These are phyloP conservation scores for Fusarium anthophilum DNA, from an alignment of 2,329 filamentous ascomycete genomes.

Conservation along the genomic window DNA sequence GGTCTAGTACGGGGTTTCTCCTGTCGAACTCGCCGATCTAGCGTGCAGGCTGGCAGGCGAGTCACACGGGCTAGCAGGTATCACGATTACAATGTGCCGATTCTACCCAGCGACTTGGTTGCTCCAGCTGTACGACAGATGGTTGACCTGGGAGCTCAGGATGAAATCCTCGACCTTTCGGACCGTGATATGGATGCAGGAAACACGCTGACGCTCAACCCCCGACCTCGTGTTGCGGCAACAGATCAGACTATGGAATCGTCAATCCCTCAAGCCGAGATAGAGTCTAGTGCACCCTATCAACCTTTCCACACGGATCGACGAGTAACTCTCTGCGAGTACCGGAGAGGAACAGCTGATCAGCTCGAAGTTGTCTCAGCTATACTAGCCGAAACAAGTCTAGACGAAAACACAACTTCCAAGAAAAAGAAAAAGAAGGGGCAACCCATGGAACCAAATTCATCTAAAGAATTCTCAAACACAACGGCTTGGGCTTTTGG, in stretches of 20 bases:
- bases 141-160: slow-evolving; percentile 59
- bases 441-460: slow-evolving; percentile 34
- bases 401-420: slow-evolving; percentile 51
- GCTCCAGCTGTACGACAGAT: slow-evolving; percentile 65
- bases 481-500: slow-evolving; percentile 67
- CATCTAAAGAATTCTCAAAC: slow-evolving; percentile 27
- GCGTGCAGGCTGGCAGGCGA: slow-evolving; percentile 62
- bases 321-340: slow-evolving; percentile 81
- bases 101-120: slow-evolving; percentile 67
- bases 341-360: slow-evolving; percentile 51
- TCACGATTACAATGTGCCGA: slow-evolving; percentile 73
- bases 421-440: slow-evolving; percentile 52
- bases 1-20: slow-evolving; percentile 74
- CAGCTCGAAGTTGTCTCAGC: slow-evolving; percentile 50
- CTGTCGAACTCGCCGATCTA: slow-evolving; percentile 64
- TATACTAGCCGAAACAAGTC: slow-evolving; percentile 52
- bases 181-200: slow-evolving; percentile 64
- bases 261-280: slow-evolving; percentile 81
- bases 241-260: slow-evolving; percentile 63
- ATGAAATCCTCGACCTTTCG: slow-evolving; percentile 64
- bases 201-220: slow-evolving; percentile 62
- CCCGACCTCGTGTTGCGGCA: slow-evolving; percentile 48
- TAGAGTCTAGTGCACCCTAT: slow-evolving; percentile 94
- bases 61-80: slow-evolving; percentile 66
- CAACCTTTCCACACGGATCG: slow-evolving; percentile 95